A percentile compares a stretch with the other conserved stretches of the same genome.
Conservation (phyloP, 306 rosid species). For the Canavalia gladiata region DNA sequence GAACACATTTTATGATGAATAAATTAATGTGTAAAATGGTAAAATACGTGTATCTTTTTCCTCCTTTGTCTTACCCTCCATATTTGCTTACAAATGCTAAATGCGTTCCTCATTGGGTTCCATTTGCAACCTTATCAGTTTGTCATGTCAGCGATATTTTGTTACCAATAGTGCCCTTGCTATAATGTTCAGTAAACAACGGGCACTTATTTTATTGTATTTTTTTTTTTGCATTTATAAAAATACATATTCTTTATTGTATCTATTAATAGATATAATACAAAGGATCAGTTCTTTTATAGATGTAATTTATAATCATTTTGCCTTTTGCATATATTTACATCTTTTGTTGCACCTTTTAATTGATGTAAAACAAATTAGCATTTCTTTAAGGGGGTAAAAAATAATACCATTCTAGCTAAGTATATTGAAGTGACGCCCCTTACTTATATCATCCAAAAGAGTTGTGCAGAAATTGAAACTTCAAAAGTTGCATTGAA, state of each 20-base stretch:
- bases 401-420: too few species aligned
- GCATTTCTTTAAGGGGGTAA: neutral
- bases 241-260: conserved; percentile 36
- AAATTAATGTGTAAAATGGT: conserved; percentile 64
- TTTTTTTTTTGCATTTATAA: neutral
- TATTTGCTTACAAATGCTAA: conserved; percentile 40
- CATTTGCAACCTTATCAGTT: conserved; percentile 42
- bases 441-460: neutral
- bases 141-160: conserved; percentile 41
- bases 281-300: conserved; percentile 6
- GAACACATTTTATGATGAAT: conserved; percentile 58
- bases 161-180: conserved; percentile 25
- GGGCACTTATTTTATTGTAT: conserved; percentile 24
- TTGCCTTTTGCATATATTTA: neutral
- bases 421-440: too few species aligned
- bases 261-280: conserved; percentile 29
- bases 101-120: conserved; percentile 49
- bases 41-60: conserved; percentile 43
- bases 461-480: neutral
- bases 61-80: neutral
- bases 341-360: conserved; percentile 39
- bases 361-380: neutral
- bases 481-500: neutral
- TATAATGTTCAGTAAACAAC: conserved; percentile 43
- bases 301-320: neutral